Evolutionary conservation across 139 green algal genomes (phyloP).

Genomic region (Zygnema cylindricum): DNA sequence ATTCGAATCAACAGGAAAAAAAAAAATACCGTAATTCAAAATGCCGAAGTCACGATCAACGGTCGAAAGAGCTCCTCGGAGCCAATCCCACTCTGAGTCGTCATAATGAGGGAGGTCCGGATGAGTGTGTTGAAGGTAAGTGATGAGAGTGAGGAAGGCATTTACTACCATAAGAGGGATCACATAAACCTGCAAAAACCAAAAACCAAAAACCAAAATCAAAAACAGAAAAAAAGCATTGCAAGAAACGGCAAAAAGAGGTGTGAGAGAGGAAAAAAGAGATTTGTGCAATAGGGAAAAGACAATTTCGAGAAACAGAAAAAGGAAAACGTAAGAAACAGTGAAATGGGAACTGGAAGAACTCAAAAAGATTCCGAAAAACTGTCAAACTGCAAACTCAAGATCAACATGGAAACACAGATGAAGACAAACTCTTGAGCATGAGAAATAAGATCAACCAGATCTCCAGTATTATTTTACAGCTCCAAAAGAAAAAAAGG

Average conservation of each 20-base stretch:
- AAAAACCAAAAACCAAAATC: neutral
- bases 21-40: conserved; percentile 55
- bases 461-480: too few species aligned
- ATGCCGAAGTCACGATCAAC: conserved; percentile 85
- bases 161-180: conserved; percentile 89
- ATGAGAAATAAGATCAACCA: too few species aligned
- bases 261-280: conserved; percentile 3
- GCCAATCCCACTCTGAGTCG: conserved; percentile 87
- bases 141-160: conserved; percentile 85
- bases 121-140: conserved; percentile 89
- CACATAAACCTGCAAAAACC: conserved; percentile 68
- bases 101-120: conserved; percentile 82
- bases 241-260: neutral
- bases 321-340: too few species aligned
- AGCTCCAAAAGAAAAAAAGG: too few species aligned
- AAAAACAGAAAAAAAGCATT: neutral
- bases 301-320: too few species aligned
- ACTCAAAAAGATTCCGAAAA: too few species aligned
- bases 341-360: too few species aligned
- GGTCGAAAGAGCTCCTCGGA: conserved; percentile 85
- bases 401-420: too few species aligned
- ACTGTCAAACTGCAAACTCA: too few species aligned
- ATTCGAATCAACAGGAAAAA: too few species aligned
- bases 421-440: too few species aligned
- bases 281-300: too few species aligned